Base-by-base conservation (phyloP, 1,284 basidiomycete species). In the Ganoderma multipileum region DNA sequence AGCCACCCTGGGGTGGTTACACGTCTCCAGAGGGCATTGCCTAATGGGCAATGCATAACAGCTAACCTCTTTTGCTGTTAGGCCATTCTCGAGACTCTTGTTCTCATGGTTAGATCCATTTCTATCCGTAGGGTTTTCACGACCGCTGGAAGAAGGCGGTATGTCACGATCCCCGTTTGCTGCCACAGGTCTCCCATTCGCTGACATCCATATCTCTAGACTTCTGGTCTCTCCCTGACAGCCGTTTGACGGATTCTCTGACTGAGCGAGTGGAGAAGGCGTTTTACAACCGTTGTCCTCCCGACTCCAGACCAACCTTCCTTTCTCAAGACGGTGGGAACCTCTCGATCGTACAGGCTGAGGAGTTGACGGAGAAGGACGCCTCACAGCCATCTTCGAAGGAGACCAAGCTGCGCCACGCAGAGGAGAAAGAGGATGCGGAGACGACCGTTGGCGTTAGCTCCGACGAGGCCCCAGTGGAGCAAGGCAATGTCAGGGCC, bases 121-220 rank as follows among this genome's bases (percentile, higher is more conserved):
- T 66, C 80, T 89, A 5, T 76, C 81, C 33, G 87, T 89, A 33
- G 87, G 87, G 0, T 89, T 85, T 71, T 85, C 86, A n/a, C 80
- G 87, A 52, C 87, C 87, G 0, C 72, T 89, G 16, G 79, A 88
- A 77, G 83, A 86, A 77, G 87, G 88, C 58, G 88, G 88, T 86
- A 50, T 26, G 83, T 60, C 33, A 16, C 5, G 33, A 26, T 20
- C 9, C 12, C 20, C n/a, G 12, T 59, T 38, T 14, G 18, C 38
- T 6, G 2, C 6, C 8, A 36, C 26, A 14, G 2, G 4, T 36
- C 9, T 30, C 30, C 6, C 42, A 5, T 52, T 36, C 42, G 1
- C 12, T 63, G 30, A 38, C n/a, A 23, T 5, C 30, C 18, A 14
- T 11, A 33, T 41, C 2, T 23, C 39, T 60, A 89, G 88, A 89